A percentile compares a stretch with the other conserved stretches of the same genome.
These are phyloP conservation scores for Stagonosporopsis chrysanthemi DNA, from an alignment of 2,329 filamentous ascomycete genomes.

Conservation along the genomic window DNA sequence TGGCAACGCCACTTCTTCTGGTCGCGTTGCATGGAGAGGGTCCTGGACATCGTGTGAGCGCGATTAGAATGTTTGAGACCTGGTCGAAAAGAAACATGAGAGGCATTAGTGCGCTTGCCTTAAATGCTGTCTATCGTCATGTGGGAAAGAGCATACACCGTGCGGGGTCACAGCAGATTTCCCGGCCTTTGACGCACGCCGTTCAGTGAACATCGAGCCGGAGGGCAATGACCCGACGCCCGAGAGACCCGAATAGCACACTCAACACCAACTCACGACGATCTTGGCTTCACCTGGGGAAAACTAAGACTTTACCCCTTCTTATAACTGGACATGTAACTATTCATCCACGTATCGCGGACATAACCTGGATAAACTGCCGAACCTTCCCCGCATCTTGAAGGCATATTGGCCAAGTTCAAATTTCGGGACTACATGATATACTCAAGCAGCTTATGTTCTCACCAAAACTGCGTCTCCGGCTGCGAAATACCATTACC, in stretches of 20 bases:
- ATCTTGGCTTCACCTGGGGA: background rate
- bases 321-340: background rate
- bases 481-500: background rate
- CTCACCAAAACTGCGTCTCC: background rate
- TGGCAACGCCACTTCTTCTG: constrained; percentile 39
- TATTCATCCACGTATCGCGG: constrained; percentile 6
- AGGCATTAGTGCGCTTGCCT: constrained; percentile 38
- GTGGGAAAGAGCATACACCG: background rate
- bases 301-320: background rate
- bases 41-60: constrained; percentile 22
- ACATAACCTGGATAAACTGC: background rate
- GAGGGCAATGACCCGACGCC: constrained; percentile 1
- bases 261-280: background rate
- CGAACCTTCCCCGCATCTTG: background rate
- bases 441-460: background rate
- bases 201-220: background rate
- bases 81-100: constrained; percentile 36
- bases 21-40: constrained; percentile 36
- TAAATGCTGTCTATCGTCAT: constrained; percentile 17
- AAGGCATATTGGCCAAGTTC: background rate
- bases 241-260: background rate
- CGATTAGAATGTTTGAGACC: constrained; percentile 28
- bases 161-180: background rate
- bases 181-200: background rate
- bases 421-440: background rate